Evolutionary conservation across 2,329 filamentous ascomycete species (phyloP).

Genomic region (Pseudogymnoascus sp.): DNA sequence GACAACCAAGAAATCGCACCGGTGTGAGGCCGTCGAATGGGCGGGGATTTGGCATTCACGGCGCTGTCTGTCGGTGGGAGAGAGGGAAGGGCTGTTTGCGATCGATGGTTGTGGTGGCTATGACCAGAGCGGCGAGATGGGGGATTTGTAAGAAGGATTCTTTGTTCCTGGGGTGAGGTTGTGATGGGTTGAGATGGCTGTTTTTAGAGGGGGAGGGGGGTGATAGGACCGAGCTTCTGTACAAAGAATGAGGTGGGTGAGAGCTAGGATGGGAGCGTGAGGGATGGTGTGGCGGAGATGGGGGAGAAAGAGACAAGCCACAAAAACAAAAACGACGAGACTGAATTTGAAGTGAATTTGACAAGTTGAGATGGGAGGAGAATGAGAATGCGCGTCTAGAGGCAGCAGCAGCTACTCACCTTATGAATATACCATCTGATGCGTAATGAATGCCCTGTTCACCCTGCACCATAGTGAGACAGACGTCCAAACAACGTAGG

Average conservation of each 20-base stretch:
- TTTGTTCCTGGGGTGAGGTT: not conserved
- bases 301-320: not conserved
- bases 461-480: not conserved
- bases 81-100: not conserved
- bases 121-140: not conserved
- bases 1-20: not conserved
- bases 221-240: not conserved
- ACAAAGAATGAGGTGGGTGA: not conserved
- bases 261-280: not conserved
- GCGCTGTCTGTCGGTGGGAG: not conserved
- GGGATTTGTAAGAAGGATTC: not conserved
- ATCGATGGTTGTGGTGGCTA: not conserved
- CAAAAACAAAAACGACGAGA: not conserved
- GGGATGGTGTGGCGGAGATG: not conserved
- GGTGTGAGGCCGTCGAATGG: not conserved
- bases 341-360: not conserved
- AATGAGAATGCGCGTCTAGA: not conserved
- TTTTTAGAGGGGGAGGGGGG: not conserved
- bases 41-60: not conserved
- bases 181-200: slow-evolving; percentile 3
- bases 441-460: not conserved
- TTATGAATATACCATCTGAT: not conserved
- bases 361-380: not conserved
- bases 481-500: slow-evolving; percentile 1
- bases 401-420: slow-evolving; percentile 3